Percentiles rank a stretch among this genome's conserved stretches.
These are phyloP conservation scores for Starmerella lactis-condensi DNA, from an alignment of 805 yeast genomes.

Conservation along the genomic window DNA sequence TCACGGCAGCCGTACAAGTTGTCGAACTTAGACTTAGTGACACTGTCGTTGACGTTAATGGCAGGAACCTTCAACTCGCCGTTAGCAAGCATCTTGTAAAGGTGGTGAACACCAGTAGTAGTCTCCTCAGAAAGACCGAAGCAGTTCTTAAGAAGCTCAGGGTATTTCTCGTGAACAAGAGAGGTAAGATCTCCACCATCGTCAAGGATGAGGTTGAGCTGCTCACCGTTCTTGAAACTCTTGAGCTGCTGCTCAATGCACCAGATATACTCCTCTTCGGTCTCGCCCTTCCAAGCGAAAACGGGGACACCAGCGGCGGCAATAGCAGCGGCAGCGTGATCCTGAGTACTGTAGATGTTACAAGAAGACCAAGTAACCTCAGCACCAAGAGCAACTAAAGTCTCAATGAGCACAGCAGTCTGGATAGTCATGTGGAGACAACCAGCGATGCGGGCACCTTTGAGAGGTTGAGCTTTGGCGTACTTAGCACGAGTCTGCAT, in stretches of 20 bases:
- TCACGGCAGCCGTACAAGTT: constrained; percentile 99
- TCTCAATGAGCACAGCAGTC: constrained; percentile 97
- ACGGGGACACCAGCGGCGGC: constrained; percentile 99
- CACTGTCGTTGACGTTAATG: constrained; percentile 96
- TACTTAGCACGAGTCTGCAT: constrained; percentile 91
- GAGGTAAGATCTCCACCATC: constrained; percentile 99
- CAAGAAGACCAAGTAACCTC: constrained; percentile 99
- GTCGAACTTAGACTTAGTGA: constrained; percentile 97
- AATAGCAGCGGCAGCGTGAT: constrained; percentile 99
- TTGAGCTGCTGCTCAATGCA: constrained; percentile 98
- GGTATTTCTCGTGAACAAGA: constrained; percentile 92
- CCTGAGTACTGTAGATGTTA: constrained; percentile 98
- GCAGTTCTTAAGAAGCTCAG: constrained; percentile 90
- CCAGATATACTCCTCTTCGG: constrained; percentile 98
- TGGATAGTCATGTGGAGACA: constrained; percentile 99
- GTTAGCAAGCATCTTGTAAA: constrained; percentile 87
- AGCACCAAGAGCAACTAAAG: constrained; percentile 92
- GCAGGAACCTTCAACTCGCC: constrained; percentile 91
- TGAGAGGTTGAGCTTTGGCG: constrained; percentile 82
- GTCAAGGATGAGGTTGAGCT: constrained; percentile 90
- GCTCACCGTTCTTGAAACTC: constrained; percentile 88
- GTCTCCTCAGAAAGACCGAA: constrained; percentile 97
- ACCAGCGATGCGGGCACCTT: constrained; percentile 98
- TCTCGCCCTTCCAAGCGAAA: constrained; percentile 99
- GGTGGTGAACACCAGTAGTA: constrained; percentile 99